A percentile compares a stretch with the other conserved stretches of the same genome.
Conservation (phyloP, 2,329 filamentous ascomycete genomes). For the Xylariaceae sp. region DNA sequence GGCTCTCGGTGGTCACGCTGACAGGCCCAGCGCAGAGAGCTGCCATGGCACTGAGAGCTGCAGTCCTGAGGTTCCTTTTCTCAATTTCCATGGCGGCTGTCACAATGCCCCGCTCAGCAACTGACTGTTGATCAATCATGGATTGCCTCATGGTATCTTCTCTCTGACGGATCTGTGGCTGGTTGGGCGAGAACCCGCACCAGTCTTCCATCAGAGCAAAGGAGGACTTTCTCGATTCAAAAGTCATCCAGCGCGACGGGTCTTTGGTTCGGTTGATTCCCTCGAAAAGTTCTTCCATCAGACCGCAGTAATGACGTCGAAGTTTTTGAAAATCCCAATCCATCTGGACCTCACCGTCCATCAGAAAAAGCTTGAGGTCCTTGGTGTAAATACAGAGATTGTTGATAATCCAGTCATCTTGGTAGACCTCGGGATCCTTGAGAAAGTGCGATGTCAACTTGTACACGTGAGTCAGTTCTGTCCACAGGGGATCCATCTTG, state of each 20-base stretch:
- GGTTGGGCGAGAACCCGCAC: constrained; percentile 95
- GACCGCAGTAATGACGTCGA: constrained; percentile 84
- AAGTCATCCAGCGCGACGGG: constrained; percentile 90
- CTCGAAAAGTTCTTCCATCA: constrained; percentile 89
- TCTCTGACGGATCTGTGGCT: constrained; percentile 68
- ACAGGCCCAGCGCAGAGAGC: constrained; percentile 81
- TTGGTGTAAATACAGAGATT: constrained; percentile 87
- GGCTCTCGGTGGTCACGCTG: constrained; percentile 80
- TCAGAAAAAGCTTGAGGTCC: constrained; percentile 87
- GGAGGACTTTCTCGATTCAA: constrained; percentile 89
- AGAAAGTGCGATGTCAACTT: constrained; percentile 88
- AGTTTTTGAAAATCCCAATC: constrained; percentile 92
- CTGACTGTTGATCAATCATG: constrained; percentile 69
- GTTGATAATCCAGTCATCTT: constrained; percentile 82
- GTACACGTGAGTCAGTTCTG: constrained; percentile 94
- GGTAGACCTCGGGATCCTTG: constrained; percentile 66
- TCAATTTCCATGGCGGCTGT: constrained; percentile 95
- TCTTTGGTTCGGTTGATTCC: constrained; percentile 81
- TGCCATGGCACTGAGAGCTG: constrained; percentile 92
- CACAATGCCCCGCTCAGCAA: constrained; percentile 67
- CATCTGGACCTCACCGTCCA: constrained; percentile 88
- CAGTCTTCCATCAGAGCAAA: constrained; percentile 98
- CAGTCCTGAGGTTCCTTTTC: constrained; percentile 83
- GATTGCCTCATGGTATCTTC: constrained; percentile 85
- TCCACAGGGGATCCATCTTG: constrained; percentile 78